These are phyloP conservation scores for Rhytidiadelphus loreus DNA, from an alignment of 225 moss, liverwort and hornwort species.

Conservation along the genomic window DNA sequence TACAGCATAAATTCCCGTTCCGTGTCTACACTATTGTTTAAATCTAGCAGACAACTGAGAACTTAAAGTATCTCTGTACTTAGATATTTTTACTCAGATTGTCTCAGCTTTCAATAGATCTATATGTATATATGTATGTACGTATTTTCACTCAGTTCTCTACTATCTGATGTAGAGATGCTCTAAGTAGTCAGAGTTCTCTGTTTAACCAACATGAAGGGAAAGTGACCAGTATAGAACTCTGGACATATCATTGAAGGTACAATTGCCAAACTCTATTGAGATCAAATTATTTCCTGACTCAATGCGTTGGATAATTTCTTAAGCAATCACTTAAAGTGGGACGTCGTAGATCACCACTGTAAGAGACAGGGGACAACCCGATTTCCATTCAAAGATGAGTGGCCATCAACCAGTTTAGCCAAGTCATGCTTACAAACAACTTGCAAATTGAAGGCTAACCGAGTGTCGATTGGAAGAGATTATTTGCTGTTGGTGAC, in stretches of 20 bases:
- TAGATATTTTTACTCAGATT: background rate
- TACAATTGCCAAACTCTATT: background rate
- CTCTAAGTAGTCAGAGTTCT: background rate
- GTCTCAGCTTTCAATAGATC: background rate
- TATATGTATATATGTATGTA: background rate
- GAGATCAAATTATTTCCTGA: background rate
- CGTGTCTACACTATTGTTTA: background rate
- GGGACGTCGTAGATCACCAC: background rate
- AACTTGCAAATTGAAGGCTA: background rate
- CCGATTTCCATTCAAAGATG: background rate
- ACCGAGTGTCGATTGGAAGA: background rate
- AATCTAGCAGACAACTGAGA: background rate
- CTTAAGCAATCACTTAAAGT: background rate
- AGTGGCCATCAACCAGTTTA: background rate
- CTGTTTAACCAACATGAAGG: background rate
- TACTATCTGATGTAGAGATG: background rate
- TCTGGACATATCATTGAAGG: background rate
- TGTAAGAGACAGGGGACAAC: background rate
- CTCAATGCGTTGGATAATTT: background rate
- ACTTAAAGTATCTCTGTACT: background rate
- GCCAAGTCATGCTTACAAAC: background rate
- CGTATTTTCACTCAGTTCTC: background rate
- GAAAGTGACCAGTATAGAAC: background rate
- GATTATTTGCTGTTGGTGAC: background rate
- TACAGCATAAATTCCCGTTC: background rate